Evolutionary conservation across 768 basidiomycete species (phyloP).

Genomic region (Auricularia sp.): DNA sequence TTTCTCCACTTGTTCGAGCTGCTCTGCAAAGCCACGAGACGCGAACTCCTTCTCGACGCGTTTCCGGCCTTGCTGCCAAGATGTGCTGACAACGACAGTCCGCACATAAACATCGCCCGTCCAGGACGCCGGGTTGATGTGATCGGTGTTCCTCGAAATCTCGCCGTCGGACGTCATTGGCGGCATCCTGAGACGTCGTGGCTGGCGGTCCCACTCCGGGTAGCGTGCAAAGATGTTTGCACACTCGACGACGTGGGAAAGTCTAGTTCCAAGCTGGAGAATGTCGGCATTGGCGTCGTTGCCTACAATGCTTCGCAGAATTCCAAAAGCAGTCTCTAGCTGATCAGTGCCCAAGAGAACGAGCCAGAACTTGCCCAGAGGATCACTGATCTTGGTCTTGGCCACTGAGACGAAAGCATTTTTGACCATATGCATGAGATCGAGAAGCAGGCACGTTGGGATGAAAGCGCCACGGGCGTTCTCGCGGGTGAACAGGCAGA

Average conservation of each 20-base stretch:
- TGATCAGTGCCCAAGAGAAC: slow-evolving; percentile 29
- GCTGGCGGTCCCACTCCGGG: slow-evolving; percentile 29
- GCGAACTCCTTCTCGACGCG: background rate
- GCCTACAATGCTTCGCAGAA: slow-evolving; percentile 15
- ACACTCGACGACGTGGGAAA: slow-evolving; percentile 23
- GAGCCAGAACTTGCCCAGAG: slow-evolving; percentile 22
- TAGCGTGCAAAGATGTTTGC: slow-evolving; percentile 24
- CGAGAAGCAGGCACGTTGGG: slow-evolving; percentile 18
- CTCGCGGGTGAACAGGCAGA: slow-evolving; percentile 11
- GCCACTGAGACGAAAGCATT: slow-evolving; percentile 30
- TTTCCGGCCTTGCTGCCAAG: background rate
- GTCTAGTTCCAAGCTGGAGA: slow-evolving; percentile 18
- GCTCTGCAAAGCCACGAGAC: background rate
- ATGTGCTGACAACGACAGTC: slow-evolving; percentile 13
- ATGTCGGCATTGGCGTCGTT: slow-evolving; percentile 12
- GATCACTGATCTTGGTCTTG: slow-evolving; percentile 25
- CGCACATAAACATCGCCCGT: slow-evolving; percentile 20
- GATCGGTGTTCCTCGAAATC: slow-evolving; percentile 19
- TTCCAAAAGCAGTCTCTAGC: no score
- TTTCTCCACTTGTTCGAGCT: background rate
- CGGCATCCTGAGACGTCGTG: slow-evolving; percentile 17
- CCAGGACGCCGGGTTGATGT: slow-evolving; percentile 29
- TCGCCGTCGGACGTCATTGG: background rate
- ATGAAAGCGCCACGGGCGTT: slow-evolving; percentile 15
- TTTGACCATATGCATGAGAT: slow-evolving; percentile 30